Base-by-base conservation (phyloP, 164 flowering plant genomes). In the Berberis thunbergii region DNA sequence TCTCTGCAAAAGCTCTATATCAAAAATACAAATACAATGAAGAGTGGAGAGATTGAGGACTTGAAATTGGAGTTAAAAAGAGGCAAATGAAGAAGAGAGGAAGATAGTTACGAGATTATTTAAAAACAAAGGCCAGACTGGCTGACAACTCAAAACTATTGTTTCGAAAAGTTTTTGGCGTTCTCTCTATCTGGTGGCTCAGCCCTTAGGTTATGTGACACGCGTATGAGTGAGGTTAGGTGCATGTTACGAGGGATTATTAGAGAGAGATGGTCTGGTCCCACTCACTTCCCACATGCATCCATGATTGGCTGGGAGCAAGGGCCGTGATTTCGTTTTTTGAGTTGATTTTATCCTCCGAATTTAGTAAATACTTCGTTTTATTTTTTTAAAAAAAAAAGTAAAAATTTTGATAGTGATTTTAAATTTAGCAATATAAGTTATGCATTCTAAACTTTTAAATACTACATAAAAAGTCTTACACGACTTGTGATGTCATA, bases 161-260 rank as follows among this genome's bases (percentile, higher is more conserved):
- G 11, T 12, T 45, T 43, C 40, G 9, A 44, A 49, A 43, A 49
- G 4, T 12, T 12, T 41, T 3, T 7, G 26, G 26, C 9, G 50
- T 12, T 13, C 45, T 26, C 26, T 39, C 10, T 6, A 4, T 26
- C 41, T 49, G 63, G 12, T 62, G 13, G 42, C 26, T 2, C 53
- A 7, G 41, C 65, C 43, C 10, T 61, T 7, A 26, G 26, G 54
- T 54, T 62, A 13, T 10, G 3, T 5, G 64, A 70, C 76, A 73
- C 74, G 64, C 66, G 72, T 64, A 69, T 58, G 26, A 54, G 1
- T 7, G 54, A 26, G 4, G 46, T 41, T 41, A 4, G 7, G 48
- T 62, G 74, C 70, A 77, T 69, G 64, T 74, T 71, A 61, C 46
- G 9, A 43, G 52, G 10, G 49, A 46, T 59, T 43, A 44, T 60